Conservation (phyloP, 129 eudicot species). For the Tagetes patula region DNA sequence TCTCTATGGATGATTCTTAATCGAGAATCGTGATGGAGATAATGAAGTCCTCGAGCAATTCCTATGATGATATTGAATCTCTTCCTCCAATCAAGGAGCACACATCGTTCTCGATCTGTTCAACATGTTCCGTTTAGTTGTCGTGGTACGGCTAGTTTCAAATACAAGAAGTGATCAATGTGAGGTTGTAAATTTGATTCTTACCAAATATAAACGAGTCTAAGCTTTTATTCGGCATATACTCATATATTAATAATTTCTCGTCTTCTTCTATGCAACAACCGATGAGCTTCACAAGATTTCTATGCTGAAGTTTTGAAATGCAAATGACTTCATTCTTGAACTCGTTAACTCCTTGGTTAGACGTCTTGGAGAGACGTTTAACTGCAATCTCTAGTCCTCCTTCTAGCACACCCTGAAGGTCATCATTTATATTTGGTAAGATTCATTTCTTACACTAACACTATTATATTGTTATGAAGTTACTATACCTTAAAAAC, state of each 20-base stretch:
- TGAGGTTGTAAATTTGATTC: background rate
- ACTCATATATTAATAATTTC: conserved; percentile 28
- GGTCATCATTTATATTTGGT: too few species aligned
- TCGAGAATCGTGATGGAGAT: conserved; percentile 40
- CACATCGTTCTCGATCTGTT: conserved; percentile 10
- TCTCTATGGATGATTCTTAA: conserved; percentile 43
- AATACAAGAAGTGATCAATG: background rate
- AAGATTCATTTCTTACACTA: too few species aligned
- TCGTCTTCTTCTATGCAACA: conserved; percentile 25
- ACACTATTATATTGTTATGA: too few species aligned
- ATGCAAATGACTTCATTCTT: conserved; percentile 29
- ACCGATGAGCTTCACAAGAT: conserved; percentile 29
- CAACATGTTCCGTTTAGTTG: conserved; percentile 10
- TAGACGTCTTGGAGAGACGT: conserved; percentile 20
- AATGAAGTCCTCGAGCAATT: conserved; percentile 38
- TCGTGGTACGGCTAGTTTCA: background rate
- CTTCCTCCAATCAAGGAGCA: conserved; percentile 30
- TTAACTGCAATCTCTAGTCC: conserved; percentile 34
- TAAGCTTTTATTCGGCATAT: conserved; percentile 25
- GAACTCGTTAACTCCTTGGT: conserved; percentile 31
- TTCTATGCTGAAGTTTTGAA: conserved; percentile 32
- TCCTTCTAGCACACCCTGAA: background rate
- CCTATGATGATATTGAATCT: conserved; percentile 35
- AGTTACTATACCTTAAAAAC: conserved; percentile 42
- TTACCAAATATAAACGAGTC: conserved; percentile 30